A percentile compares a stretch with the other conserved stretches of the same genome.
phyloP scores from a whole-genome alignment of 306 rosid species.

The Begonia peltatifolia region DNA sequence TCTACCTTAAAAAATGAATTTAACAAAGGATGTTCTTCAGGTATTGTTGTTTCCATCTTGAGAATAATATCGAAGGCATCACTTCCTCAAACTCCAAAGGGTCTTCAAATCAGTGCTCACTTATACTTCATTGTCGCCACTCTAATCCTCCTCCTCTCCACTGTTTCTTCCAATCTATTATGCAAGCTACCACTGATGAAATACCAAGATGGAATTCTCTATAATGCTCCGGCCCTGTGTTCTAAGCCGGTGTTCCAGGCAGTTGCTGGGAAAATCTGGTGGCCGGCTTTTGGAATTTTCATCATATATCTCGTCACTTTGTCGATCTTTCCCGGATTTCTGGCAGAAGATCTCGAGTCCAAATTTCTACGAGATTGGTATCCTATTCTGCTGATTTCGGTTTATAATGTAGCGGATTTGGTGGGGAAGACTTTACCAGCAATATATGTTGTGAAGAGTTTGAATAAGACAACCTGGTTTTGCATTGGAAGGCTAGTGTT shows the following conservation, averaged over 20 bases:
- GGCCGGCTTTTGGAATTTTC: constrained; percentile 62
- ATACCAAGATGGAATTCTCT: constrained; percentile 26
- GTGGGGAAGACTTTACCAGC: constrained; percentile 74
- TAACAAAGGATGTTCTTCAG: constrained; percentile 18
- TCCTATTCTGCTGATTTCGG: constrained; percentile 69
- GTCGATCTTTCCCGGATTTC: constrained; percentile 82
- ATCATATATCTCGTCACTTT: constrained; percentile 61
- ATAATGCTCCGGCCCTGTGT: constrained; percentile 20
- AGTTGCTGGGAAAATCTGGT: constrained; percentile 38
- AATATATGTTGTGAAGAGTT: constrained; percentile 35
- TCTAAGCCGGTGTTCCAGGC: constrained; percentile 38
- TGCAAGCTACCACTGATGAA: constrained; percentile 66
- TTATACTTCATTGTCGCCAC: constrained; percentile 63
- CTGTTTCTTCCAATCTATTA: constrained; percentile 52
- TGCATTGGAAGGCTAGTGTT: constrained; percentile 51
- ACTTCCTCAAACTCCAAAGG: constrained; percentile 65
- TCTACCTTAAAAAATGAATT: no score
- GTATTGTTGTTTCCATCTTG: constrained; percentile 56
- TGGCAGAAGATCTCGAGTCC: constrained; percentile 68
- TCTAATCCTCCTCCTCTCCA: constrained; percentile 55
- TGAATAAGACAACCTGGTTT: constrained; percentile 44
- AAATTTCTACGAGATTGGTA: constrained; percentile 71
- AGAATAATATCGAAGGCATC: constrained; percentile 80
- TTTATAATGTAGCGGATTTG: constrained; percentile 61
- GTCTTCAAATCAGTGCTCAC: constrained; percentile 72